Conservation (phyloP, 805 yeast genomes). For the Starmerella cellae region DNA sequence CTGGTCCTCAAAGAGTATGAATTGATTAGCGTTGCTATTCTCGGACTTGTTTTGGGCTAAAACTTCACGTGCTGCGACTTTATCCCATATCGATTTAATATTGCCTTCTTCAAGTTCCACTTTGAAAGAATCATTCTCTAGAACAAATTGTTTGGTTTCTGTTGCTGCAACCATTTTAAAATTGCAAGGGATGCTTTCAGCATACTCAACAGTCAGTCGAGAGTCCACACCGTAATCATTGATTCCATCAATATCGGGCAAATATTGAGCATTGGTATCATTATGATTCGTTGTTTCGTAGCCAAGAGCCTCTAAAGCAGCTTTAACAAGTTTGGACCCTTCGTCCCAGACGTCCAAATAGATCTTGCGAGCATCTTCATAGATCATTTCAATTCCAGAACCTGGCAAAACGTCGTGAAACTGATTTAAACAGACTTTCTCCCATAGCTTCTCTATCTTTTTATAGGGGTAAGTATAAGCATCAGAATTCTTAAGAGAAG, state of each 20-base stretch:
- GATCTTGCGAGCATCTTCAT: conserved; percentile 79
- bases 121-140: conserved; percentile 49
- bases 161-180: not conserved
- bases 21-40: conserved; percentile 56
- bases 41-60: conserved; percentile 41
- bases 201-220: conserved; percentile 4
- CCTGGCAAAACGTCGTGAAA: conserved; percentile 99
- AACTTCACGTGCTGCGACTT: conserved; percentile 44
- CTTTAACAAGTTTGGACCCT: conserved; percentile 40
- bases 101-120: conserved; percentile 52
- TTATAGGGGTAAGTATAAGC: conserved; percentile 59
- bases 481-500: conserved; percentile 33
- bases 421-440: conserved; percentile 75
- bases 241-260: conserved; percentile 15
- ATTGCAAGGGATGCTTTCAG: not conserved
- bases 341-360: conserved; percentile 42
- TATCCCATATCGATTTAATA: conserved; percentile 51
- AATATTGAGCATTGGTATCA: conserved; percentile 8
- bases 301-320: conserved; percentile 38
- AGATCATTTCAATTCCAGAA: conserved; percentile 86
- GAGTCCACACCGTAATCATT: conserved; percentile 2
- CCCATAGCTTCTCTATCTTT: conserved; percentile 67
- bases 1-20: conserved; percentile 72
- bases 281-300: conserved; percentile 5
- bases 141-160: conserved; percentile 21